Conservation (phyloP, 768 basidiomycete species). For the Auricularia cornea region DNA sequence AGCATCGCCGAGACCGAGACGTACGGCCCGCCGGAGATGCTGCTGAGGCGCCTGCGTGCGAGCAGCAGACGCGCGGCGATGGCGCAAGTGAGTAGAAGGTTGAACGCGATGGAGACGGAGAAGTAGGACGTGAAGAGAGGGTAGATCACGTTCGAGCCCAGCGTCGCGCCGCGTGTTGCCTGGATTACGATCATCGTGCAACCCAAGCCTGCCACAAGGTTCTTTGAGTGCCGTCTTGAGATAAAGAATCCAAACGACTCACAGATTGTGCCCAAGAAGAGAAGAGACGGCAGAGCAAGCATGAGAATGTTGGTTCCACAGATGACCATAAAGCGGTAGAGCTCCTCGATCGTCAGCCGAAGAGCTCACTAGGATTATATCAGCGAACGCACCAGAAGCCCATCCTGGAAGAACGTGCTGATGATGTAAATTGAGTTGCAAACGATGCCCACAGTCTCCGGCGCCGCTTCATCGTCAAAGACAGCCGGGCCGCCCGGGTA, state of each 20-base stretch:
- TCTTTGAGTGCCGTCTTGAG: no score
- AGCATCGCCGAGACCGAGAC: constrained; percentile 23
- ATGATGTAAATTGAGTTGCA: constrained; percentile 21
- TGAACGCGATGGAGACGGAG: constrained; percentile 15
- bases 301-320: constrained; percentile 11
- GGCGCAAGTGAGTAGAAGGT: constrained; percentile 13
- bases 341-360: no score
- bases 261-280: constrained; percentile 10
- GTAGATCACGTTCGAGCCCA: constrained; percentile 13
- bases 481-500: constrained; percentile 18
- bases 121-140: constrained; percentile 13
- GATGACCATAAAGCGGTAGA: constrained; percentile 17
- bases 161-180: constrained; percentile 8
- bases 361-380: neutral
- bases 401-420: constrained; percentile 15
- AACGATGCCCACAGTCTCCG: constrained; percentile 20
- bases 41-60: no score
- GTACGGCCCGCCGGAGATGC: constrained; percentile 20
- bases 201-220: constrained; percentile 4
- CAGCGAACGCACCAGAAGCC: constrained; percentile 3
- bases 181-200: constrained; percentile 11
- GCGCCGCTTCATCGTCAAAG: constrained; percentile 7
- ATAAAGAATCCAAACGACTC: no score
- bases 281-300: constrained; percentile 6
- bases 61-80: constrained; percentile 16